These are phyloP conservation scores for Chlorella vulgaris DNA, from an alignment of 139 green algal genomes.

Conservation along the genomic window DNA sequence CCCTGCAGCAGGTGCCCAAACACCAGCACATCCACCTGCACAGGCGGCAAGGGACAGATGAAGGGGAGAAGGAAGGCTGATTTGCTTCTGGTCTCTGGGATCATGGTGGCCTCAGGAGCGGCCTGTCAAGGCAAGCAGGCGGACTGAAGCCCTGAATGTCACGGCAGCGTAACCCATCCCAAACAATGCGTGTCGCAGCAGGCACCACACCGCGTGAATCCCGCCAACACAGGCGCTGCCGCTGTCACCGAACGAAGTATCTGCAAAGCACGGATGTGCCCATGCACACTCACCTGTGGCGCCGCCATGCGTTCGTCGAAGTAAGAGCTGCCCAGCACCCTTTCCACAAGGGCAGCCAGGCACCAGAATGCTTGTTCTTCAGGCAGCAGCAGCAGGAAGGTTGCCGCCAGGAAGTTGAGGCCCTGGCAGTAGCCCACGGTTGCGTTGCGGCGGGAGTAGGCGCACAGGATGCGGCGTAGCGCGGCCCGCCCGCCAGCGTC, in stretches of 20 bases:
- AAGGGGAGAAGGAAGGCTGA: no score
- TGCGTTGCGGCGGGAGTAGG: constrained; percentile 76
- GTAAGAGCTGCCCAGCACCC: constrained; percentile 77
- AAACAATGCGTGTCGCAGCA: no score
- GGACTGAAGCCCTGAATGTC: no score
- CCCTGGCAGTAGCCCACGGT: constrained; percentile 89
- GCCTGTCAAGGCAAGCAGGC: no score
- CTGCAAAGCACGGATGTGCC: background rate
- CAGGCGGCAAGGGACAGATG: constrained; percentile 13
- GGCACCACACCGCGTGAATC: no score
- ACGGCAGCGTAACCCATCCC: no score
- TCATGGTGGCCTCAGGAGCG: no score
- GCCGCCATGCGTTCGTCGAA: constrained; percentile 82
- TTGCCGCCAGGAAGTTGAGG: constrained; percentile 89
- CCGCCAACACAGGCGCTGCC: no score
- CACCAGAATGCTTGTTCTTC: constrained; percentile 94
- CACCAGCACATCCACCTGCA: constrained; percentile 75
- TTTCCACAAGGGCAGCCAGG: constrained; percentile 68
- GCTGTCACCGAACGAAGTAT: no score
- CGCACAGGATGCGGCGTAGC: constrained; percentile 75
- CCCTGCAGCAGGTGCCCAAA: constrained; percentile 65
- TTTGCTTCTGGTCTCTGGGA: no score
- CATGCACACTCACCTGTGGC: constrained; percentile 52
- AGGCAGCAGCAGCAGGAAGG: constrained; percentile 82
- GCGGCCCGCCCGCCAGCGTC: constrained; percentile 56